Base-by-base conservation (phyloP, 2,329 filamentous ascomycete genomes). In the Colletotrichum liaoningense region DNA sequence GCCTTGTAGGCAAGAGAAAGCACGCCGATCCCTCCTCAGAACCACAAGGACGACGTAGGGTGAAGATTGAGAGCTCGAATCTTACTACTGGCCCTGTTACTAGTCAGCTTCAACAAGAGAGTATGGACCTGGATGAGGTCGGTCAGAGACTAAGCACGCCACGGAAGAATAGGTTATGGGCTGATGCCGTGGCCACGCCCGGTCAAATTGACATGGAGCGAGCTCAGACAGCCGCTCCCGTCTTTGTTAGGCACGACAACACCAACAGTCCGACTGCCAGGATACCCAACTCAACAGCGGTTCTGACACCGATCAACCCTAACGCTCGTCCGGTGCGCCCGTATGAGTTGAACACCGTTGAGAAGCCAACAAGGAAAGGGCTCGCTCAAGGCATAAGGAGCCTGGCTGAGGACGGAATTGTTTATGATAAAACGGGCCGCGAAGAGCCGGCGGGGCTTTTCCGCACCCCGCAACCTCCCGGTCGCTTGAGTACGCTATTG, bases 101-200 rank as follows among this genome's bases (percentile, higher is more conserved):
- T 55, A 80, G 80, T 55, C 74, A 74, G 19, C 74, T 74, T 59
- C 73, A 75, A 11, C 83, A 88, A 54, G 90, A 91, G 64, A 93
- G 90, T 67, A 84, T 93, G 63, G 91, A 93, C 77, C 83, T 93
- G 12, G 88, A 91, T 77, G 84, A 87, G 55, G 81, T 85, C 64
- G 86, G 85, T 8, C 80, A 79, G 55, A 81, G 59, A 82, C 86
- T 77, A 79, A 75, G 84, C 64, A 89, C 85, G 14, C 85, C 84
- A 63, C 82, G 81, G 75, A 85, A 86, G n/a, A 69, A 70, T 19
- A 73, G 70, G 52, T 26, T 58, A 14, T 8, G 52, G 12, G 56
- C 35, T 38, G 30, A 42, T 30, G 14, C 54, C 12, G 16, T 30
- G 14, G 46, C 22, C 12, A 16, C 30, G 30, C 30, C 22, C 35